phyloP scores from a whole-genome alignment of 805 yeast species.

The Kazachstania martiniae region DNA sequence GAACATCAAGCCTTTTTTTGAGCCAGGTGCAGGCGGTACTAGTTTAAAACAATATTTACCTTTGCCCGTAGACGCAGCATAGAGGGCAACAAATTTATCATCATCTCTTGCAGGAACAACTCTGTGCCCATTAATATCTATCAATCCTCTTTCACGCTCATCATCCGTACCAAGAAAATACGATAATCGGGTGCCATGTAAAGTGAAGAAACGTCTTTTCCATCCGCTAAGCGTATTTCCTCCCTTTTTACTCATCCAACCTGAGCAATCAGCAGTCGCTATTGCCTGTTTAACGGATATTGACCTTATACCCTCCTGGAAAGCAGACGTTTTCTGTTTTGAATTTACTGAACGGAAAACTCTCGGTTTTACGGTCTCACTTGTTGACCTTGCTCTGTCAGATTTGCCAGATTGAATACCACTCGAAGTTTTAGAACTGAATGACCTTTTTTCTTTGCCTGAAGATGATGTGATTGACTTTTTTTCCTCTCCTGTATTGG shows the following conservation, averaged over 20 bases:
- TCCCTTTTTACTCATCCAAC: constrained; percentile 95
- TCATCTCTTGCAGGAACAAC: constrained; percentile 77
- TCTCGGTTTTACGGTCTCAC: neutral
- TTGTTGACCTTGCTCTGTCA: constrained; percentile 2
- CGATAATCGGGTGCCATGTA: constrained; percentile 88
- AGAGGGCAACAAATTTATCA: constrained; percentile 73
- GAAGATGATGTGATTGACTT: neutral
- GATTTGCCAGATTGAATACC: too few species aligned
- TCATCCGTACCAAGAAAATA: constrained; percentile 74
- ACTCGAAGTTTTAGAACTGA: too few species aligned
- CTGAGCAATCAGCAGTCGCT: constrained; percentile 62
- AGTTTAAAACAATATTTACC: constrained; percentile 87
- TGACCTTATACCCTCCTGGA: constrained; percentile 76
- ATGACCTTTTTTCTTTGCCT: neutral
- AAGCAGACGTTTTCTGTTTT: constrained; percentile 66
- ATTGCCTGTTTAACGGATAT: constrained; percentile 71
- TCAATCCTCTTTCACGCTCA: constrained; percentile 76
- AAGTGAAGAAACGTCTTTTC: constrained; percentile 74
- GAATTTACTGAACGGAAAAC: constrained; percentile 31
- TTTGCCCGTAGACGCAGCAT: constrained; percentile 86
- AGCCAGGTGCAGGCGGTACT: constrained; percentile 96
- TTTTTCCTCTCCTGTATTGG: too few species aligned
- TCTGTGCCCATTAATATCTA: constrained; percentile 90
- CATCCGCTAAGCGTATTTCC: constrained; percentile 74
- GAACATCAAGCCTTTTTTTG: constrained; percentile 86